Conservation (phyloP, 306 rosid species). For the Vigna reflexopilosa region DNA sequence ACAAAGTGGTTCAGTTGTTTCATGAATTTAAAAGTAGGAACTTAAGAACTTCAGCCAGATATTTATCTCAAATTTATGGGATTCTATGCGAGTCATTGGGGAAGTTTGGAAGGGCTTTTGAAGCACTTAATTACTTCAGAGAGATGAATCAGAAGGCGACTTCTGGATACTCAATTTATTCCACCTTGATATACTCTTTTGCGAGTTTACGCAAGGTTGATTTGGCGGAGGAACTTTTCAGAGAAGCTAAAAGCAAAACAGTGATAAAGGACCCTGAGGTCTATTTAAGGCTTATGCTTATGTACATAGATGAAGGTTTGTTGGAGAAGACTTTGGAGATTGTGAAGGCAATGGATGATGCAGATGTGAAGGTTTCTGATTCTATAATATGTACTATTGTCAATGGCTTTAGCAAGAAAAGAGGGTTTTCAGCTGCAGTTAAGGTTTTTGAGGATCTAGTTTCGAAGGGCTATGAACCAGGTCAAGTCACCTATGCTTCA, state of each 20-base stretch:
- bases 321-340: slow-evolving; percentile 66
- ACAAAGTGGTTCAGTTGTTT: slow-evolving; percentile 58
- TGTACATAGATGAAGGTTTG: slow-evolving; percentile 70
- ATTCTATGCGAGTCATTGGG: slow-evolving; percentile 58
- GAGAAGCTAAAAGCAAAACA: slow-evolving; percentile 58
- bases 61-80: slow-evolving; percentile 51
- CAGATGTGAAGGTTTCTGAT: slow-evolving; percentile 61
- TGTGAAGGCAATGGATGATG: slow-evolving; percentile 58
- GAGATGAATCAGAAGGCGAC: slow-evolving; percentile 52
- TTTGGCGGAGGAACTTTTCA: slow-evolving; percentile 59
- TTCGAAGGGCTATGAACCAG: slow-evolving; percentile 62
- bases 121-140: slow-evolving; percentile 66
- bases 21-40: slow-evolving; percentile 49
- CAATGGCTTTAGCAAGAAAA: slow-evolving; percentile 64
- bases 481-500: slow-evolving; percentile 79
- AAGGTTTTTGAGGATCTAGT: slow-evolving; percentile 55
- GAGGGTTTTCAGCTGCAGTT: slow-evolving; percentile 56
- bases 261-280: slow-evolving; percentile 64
- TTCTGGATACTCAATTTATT: slow-evolving; percentile 56
- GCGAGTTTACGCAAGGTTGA: slow-evolving; percentile 55
- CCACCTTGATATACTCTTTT: slow-evolving; percentile 62
- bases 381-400: slow-evolving; percentile 68
- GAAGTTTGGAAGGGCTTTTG: slow-evolving; percentile 59
- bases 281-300: slow-evolving; percentile 61
- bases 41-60: slow-evolving; percentile 37